phyloP scores from a whole-genome alignment of 176 grass and related monocot genomes.

The Lolium rigidum region DNA sequence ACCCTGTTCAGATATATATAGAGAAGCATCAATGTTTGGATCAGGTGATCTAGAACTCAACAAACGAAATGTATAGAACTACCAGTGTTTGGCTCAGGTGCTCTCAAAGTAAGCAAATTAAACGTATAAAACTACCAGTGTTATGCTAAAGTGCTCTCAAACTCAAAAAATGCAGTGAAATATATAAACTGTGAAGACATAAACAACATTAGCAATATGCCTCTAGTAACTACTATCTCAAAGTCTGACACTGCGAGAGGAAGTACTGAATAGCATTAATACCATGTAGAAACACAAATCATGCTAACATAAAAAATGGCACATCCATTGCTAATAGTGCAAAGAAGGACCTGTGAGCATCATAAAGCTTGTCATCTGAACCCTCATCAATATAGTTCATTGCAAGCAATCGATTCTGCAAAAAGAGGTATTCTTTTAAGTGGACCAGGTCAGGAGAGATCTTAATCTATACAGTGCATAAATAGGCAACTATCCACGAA shows the following conservation, averaged over 20 bases:
- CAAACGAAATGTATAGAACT: no score
- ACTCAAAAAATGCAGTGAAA: background rate
- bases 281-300: background rate
- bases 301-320: conserved; percentile 29
- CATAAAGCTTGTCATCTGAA: conserved; percentile 86
- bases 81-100: no score
- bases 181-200: background rate
- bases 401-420: conserved; percentile 96
- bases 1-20: conserved; percentile 55
- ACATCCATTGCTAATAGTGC: conserved; percentile 29
- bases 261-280: background rate
- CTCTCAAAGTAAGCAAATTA: no score
- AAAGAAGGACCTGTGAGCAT: conserved; percentile 82
- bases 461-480: conserved; percentile 13
- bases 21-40: background rate
- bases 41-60: background rate
- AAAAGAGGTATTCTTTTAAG: conserved; percentile 38
- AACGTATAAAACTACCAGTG: no score
- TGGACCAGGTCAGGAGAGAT: conserved; percentile 28
- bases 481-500: background rate
- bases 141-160: no score
- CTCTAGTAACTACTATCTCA: background rate
- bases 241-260: background rate
- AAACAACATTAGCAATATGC: background rate
- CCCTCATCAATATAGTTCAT: conserved; percentile 99